These are phyloP conservation scores for Ogataea degrootiae DNA, from an alignment of 805 yeast genomes.

Conservation along the genomic window DNA sequence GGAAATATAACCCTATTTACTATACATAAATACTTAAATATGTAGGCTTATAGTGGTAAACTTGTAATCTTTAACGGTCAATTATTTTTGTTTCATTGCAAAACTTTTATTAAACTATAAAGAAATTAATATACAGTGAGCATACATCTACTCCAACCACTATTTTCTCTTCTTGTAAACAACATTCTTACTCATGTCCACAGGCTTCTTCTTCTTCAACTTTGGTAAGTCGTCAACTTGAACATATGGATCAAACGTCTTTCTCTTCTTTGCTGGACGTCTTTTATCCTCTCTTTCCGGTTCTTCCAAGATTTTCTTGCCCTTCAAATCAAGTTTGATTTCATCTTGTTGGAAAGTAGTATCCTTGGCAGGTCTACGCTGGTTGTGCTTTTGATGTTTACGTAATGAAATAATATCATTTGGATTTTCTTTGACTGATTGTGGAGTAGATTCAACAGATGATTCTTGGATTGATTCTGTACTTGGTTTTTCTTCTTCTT, in stretches of 20 bases:
- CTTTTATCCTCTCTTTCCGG: slow-evolving; percentile 13
- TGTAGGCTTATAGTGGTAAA: too few species aligned
- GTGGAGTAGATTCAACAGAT: slow-evolving; percentile 14
- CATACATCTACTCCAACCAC: slow-evolving; percentile 1
- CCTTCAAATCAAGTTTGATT: slow-evolving; percentile 24
- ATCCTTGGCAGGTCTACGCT: slow-evolving; percentile 17
- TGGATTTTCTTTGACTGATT: slow-evolving; percentile 13
- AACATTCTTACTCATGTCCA: slow-evolving; percentile 24
- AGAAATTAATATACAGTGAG: neutral
- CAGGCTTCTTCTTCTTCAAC: slow-evolving; percentile 24
- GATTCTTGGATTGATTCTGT: slow-evolving; percentile 17
- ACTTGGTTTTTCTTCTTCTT: slow-evolving; percentile 6
- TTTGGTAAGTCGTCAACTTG: slow-evolving; percentile 23
- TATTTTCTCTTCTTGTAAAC: slow-evolving; percentile 25
- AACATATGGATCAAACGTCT: slow-evolving; percentile 57
- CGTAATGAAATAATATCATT: slow-evolving; percentile 30
- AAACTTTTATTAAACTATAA: too few species aligned
- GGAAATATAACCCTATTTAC: too few species aligned
- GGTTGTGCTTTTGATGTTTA: slow-evolving; percentile 20
- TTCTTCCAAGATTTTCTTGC: slow-evolving; percentile 19
- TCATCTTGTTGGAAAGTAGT: slow-evolving; percentile 19
- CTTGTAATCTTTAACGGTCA: too few species aligned
- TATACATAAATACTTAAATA: too few species aligned
- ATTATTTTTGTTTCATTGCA: neutral
- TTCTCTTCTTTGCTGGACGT: slow-evolving; percentile 22